Evolutionary conservation across 257 asterid genomes (phyloP).

Genomic region (Primulina eburnea): DNA sequence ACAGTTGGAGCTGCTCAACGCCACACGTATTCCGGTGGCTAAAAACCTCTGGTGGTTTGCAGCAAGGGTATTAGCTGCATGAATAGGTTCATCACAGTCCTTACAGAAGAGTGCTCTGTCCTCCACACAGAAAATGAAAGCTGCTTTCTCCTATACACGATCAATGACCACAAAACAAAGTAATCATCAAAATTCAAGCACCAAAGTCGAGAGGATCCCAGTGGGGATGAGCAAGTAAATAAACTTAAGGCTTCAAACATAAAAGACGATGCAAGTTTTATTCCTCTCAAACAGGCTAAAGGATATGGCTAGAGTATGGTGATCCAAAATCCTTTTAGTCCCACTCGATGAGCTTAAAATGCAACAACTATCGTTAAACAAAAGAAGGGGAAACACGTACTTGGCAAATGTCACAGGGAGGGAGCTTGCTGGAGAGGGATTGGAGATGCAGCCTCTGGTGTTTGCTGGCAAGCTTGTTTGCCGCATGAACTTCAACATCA

Average conservation of each 20-base stretch:
- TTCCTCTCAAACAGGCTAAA: no score
- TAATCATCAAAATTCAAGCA: no score
- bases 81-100: slow-evolving; percentile 87
- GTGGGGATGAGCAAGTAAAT: no score
- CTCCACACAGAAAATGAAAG: slow-evolving; percentile 96
- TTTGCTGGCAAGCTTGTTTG: slow-evolving; percentile 92
- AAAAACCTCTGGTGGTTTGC: slow-evolving; percentile 86
- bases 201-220: no score
- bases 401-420: slow-evolving; percentile 93
- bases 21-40: slow-evolving; percentile 96
- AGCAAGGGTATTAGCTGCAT: slow-evolving; percentile 67
- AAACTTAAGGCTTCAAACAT: no score
- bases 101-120: slow-evolving; percentile 94
- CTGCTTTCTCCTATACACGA: slow-evolving; percentile 65
- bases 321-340: no score
- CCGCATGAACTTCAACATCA: slow-evolving; percentile 89
- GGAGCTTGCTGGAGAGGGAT: slow-evolving; percentile 78
- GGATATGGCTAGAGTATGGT: no score
- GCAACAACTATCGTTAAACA: not conserved
- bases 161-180: not conserved
- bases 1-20: slow-evolving; percentile 53
- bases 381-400: slow-evolving; percentile 32
- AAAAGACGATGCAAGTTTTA: no score
- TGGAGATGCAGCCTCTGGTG: slow-evolving; percentile 91
- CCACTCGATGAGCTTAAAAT: no score